Base-by-base conservation (phyloP, 2,329 filamentous ascomycete genomes). In the Chaetothyriales sp. region DNA sequence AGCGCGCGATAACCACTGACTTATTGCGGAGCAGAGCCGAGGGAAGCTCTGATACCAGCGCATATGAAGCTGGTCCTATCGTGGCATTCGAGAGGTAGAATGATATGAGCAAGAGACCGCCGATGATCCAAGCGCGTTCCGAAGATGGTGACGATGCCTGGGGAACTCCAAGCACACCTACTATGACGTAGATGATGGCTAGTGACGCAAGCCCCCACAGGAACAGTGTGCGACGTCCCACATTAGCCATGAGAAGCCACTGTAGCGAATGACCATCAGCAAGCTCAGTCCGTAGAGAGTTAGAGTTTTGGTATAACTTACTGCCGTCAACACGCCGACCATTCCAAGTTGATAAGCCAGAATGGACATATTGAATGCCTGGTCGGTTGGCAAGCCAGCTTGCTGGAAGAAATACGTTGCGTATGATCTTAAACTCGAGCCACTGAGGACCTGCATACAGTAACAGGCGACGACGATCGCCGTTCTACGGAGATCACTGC, bases 161-260 rank as follows among this genome's bases (percentile, higher is more conserved):
- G 48, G 59, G 51, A 1, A 55, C 52, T 13, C 64, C 54, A 40
- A 60, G 56, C 6, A 58, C 62, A 15, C 54, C 54, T 49, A 65
- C 60, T 25, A 63, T 60, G 6, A 66, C 49, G 1, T 65, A 56
- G 19, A 67, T 54, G 13, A 60, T 47, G 18, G 48, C 51, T 28
- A 67, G 87, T 51, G 69, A 58, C 66, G 77, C 87, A 19, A 94
- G 77, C 3, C 64, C 45, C 72, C 62, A 51, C 8, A 67, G 54
- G 50, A 65, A 67, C 8, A 69, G 52, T 1, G 61, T 63, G 8
- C 67, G 56, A 37, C 63, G 60, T 46, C 65, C 66, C 51, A 68
- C 56, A 51, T 57, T 54, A 18, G 53, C 48, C 56, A 65, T 66
- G 7, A 63, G 49, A 49, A 64, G 59, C 59, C 64, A 65, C 1